Base-by-base conservation (phyloP, 176 grass and related monocot genomes). In the Bolboschoenus planiculmis region DNA sequence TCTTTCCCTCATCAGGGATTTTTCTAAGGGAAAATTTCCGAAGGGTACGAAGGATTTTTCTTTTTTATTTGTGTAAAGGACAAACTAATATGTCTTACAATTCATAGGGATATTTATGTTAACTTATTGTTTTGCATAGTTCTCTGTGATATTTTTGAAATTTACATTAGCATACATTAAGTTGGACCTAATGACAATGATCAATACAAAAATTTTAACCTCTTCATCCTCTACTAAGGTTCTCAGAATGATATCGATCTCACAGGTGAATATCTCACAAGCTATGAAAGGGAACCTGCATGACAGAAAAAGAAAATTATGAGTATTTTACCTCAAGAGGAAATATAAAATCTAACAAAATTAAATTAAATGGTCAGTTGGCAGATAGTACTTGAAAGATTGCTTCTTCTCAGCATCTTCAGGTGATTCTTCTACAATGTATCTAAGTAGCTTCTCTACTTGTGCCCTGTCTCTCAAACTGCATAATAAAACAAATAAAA, bases 221-320 rank as follows among this genome's bases (percentile, higher is more conserved):
- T 99, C 86, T 87, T 87, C 93, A 87, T 95, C 93, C 82, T 99
- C 97, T 81, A 95, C 91, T 85, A 99, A 87, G 24, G 97, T 91
- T 84, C 97, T 99, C 86, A 95, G 59, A 78, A 99, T 93, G 82
- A 93, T 90, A 89, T 99, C 97, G 34, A 99, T 94, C 82, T 99
- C 93, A 26, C 93, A 99, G 57, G 93, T 99, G 85, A 99, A 99
- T 87, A 95, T 99, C 87, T 99, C 97, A 79, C 92, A 95, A 61
- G 97, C 97, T 87, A 99, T 95, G 89, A 99, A 99, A 80, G 97
- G 97, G 81, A 95, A 93, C 87, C 96, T 99, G 66, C 60, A 88
- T 81, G 11, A 64, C 55, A 44, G 48, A 15, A 26, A 24, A 48
- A 79, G 1, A 30, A 83, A 72, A 29, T 33, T 33, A 51, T 34